A percentile compares a stretch with the other conserved stretches of the same genome.
Conservation (phyloP, 768 basidiomycete genomes). For the Cystofilobasidium macerans region DNA sequence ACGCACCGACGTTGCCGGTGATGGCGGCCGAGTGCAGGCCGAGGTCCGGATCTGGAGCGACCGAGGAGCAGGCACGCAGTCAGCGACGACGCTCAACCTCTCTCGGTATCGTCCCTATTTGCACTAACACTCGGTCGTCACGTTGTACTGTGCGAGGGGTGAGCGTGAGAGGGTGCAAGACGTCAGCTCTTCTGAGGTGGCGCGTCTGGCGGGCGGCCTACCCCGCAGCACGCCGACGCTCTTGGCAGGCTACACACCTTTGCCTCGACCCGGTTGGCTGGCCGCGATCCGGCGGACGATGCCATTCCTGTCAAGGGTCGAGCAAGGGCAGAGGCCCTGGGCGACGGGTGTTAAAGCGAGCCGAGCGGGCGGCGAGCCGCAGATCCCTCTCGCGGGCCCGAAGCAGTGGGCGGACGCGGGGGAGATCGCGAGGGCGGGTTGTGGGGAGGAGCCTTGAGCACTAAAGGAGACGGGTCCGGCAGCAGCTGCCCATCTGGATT, state of each 20-base stretch:
- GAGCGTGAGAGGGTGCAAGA: background rate
- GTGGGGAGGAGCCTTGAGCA: no score
- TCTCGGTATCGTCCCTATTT: background rate
- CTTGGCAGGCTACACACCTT: background rate
- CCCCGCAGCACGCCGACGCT: no score
- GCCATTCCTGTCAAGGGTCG: background rate
- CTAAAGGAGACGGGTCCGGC: no score
- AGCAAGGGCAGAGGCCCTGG: no score
- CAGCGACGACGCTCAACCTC: background rate
- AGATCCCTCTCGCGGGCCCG: no score
- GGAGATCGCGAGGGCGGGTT: no score
- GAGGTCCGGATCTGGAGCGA: conserved; percentile 36
- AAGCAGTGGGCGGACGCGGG: no score
- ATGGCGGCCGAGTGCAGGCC: conserved; percentile 44
- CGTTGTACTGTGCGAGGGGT: conserved; percentile 42
- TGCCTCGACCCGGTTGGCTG: conserved; percentile 14
- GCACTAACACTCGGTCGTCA: conserved; percentile 46
- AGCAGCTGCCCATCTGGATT: no score
- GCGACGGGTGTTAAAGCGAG: no score
- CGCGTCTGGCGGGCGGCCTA: background rate
- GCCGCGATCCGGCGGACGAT: background rate
- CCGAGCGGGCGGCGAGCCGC: no score
- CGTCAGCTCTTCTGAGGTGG: background rate
- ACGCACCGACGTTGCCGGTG: conserved; percentile 60
- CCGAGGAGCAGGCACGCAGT: background rate